phyloP scores from a whole-genome alignment of 768 basidiomycete species.

The Boletus insuetus region DNA sequence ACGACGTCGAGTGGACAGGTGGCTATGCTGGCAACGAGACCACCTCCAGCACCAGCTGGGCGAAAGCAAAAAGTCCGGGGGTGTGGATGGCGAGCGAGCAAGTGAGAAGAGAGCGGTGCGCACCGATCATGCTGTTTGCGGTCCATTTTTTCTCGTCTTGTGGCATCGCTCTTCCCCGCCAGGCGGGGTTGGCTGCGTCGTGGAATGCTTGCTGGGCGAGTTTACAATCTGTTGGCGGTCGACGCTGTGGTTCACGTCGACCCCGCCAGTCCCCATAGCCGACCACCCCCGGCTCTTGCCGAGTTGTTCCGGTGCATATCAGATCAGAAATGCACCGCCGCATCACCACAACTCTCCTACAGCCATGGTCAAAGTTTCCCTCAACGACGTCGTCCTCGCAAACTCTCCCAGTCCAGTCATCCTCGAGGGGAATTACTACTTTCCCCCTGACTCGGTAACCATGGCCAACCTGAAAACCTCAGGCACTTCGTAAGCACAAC shows the following conservation, averaged over 20 bases:
- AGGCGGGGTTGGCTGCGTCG: constrained; percentile 39
- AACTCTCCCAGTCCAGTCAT: constrained; percentile 52
- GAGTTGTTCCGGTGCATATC: constrained; percentile 10
- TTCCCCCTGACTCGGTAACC: constrained; percentile 56
- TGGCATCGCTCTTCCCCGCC: constrained; percentile 68
- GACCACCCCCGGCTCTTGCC: constrained; percentile 16
- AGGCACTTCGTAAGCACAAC: constrained; percentile 44
- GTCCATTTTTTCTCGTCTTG: constrained; percentile 61
- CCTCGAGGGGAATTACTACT: constrained; percentile 73
- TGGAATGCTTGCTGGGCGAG: background rate
- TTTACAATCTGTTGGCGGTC: background rate
- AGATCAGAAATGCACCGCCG: background rate
- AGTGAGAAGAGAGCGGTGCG: constrained; percentile 18
- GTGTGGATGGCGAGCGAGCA: background rate
- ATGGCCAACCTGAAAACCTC: constrained; percentile 48
- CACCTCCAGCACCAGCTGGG: constrained; percentile 91
- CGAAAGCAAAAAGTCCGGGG: background rate
- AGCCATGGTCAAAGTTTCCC: constrained; percentile 46
- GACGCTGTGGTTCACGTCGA: background rate
- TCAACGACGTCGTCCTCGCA: constrained; percentile 54
- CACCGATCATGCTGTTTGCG: constrained; percentile 81
- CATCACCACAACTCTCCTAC: background rate
- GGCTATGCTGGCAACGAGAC: constrained; percentile 86
- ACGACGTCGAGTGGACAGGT: constrained; percentile 98
- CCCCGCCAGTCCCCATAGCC: background rate